A percentile compares a stretch with the other conserved stretches of the same genome.
Evolutionary conservation across 768 basidiomycete species (phyloP).

Genomic region (Candolleomyces eurysporus): DNA sequence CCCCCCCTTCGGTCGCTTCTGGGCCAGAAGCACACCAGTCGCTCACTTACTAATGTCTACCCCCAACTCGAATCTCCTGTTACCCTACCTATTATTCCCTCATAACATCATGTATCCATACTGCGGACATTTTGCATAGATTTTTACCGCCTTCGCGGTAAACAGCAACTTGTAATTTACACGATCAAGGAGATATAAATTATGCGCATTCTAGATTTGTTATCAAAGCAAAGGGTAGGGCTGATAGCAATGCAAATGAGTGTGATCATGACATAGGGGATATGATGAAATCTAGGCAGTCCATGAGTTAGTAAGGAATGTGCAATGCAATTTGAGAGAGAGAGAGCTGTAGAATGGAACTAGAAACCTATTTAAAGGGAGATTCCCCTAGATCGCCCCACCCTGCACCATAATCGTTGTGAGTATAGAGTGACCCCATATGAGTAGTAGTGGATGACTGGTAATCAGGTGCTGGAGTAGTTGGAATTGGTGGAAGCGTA

Average conservation of each 20-base stretch:
- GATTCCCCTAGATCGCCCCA: too few relatives aligned
- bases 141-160: background rate
- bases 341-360: background rate
- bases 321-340: background rate
- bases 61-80: conserved; percentile 2
- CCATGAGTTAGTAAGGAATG: background rate
- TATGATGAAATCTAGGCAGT: background rate
- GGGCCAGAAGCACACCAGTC: background rate
- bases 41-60: background rate
- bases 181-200: background rate
- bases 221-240: background rate
- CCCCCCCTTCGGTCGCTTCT: background rate
- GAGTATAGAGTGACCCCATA: background rate
- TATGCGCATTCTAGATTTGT: background rate
- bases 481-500: too few relatives aligned
- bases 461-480: too few relatives aligned
- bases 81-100: background rate
- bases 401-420: background rate
- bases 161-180: background rate
- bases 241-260: too few relatives aligned
- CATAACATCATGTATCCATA: conserved; percentile 22
- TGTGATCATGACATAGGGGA: too few relatives aligned
- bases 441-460: too few relatives aligned
- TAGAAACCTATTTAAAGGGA: background rate
- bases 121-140: conserved; percentile 17